Evolutionary conservation across 1,139 yeast species (phyloP), one percentile per base, ranked within the genome.

Genomic region (Yamadazyma spencermartinsiae): DNA sequence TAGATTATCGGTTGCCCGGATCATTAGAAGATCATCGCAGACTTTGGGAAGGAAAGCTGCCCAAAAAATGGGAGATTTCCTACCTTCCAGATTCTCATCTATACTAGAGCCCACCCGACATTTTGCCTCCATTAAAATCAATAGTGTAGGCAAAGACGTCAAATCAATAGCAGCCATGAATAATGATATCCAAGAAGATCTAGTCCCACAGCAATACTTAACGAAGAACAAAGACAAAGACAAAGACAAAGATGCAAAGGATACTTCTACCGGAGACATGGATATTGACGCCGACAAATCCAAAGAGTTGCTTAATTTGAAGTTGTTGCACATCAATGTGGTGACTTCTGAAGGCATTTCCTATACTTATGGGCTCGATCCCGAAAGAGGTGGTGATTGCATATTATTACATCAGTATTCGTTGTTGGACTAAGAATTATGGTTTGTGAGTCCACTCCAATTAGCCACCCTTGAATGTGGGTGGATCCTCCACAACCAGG

Each of bases 361-460:
- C 52, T 88, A 86, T 58, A 89, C 84, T 40, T 92, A 87, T 59
- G 88, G 89, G 0, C 69, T 92, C 42, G 95, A 90, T 54, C 83
- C 94, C 0, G 95, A 83, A 45, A 66, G 92, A 40, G 98, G 98
- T 2, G 98, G 98, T 4, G 98, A 92, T 25, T 90, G 98, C 61
- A 80, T 85, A 30, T 65, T 88, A 40, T 65, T 87, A 36, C 80
- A 82, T 45, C 95, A 86, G 56, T 82, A 79, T 56, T 75, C 84
- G 14, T 37, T 43, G 18, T 37, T 43, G 23, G 38, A 36, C 24
- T 35, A 23, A 12, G n/a, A n/a, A n/a, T n/a, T n/a, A n/a, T n/a
- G n/a, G n/a, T n/a, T n/a, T n/a, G n/a, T n/a, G n/a, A n/a, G n/a
- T n/a, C n/a, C n/a, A n/a, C n/a, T n/a, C n/a, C n/a, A n/a, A n/a